Percentiles rank a stretch among this genome's conserved stretches.
Conservation (phyloP, 306 rosid species). For the Argentina anserina region DNA sequence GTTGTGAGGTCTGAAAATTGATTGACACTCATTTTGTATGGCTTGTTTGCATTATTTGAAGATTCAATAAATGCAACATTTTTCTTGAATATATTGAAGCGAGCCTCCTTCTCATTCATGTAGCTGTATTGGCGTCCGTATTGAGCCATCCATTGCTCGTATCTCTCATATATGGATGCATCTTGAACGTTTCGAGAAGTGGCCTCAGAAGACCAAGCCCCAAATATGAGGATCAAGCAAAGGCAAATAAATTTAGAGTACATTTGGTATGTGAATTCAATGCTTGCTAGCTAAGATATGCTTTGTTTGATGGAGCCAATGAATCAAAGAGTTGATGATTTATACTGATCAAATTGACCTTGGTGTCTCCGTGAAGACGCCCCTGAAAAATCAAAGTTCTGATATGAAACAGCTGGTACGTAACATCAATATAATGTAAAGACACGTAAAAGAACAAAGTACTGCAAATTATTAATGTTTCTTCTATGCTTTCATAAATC, state of each 20-base stretch:
- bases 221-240: slow-evolving; percentile 23
- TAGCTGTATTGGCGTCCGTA: slow-evolving; percentile 25
- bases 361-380: not conserved
- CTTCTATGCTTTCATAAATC: not conserved
- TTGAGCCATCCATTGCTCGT: slow-evolving; percentile 36
- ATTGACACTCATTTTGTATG: slow-evolving; percentile 31
- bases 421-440: not conserved
- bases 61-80: slow-evolving; percentile 34
- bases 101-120: slow-evolving; percentile 19
- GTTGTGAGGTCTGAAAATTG: slow-evolving; percentile 40
- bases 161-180: slow-evolving; percentile 25
- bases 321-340: not conserved
- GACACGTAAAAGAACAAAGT: not conserved
- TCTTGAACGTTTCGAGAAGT: slow-evolving; percentile 37
- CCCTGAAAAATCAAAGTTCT: not conserved
- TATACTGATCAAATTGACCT: not conserved
- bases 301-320: not conserved
- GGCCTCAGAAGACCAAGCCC: slow-evolving; percentile 25
- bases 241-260: slow-evolving; percentile 9
- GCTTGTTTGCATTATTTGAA: slow-evolving; percentile 33
- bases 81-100: slow-evolving; percentile 33
- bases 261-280: slow-evolving; percentile 21
- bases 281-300: slow-evolving; percentile 10
- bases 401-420: not conserved
- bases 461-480: not conserved